A percentile compares a stretch with the other conserved stretches of the same genome.
phyloP scores from a whole-genome alignment of 2,329 filamentous ascomycete species.

The Ophiosphaerella herpotricha region DNA sequence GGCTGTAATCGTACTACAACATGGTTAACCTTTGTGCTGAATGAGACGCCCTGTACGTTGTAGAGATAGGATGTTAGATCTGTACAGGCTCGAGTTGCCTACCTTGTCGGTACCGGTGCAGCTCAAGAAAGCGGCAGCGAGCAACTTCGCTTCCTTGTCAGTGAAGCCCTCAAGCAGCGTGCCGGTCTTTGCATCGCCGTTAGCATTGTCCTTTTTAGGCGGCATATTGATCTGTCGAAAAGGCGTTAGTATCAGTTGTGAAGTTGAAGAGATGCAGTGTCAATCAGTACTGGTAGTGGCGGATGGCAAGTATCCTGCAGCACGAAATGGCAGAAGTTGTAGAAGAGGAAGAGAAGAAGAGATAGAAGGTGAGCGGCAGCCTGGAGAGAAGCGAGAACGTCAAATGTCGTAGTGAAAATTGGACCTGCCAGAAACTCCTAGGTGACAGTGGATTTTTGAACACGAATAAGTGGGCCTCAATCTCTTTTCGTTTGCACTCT shows the following conservation, averaged over 20 bases:
- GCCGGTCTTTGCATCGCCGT: constrained; percentile 1
- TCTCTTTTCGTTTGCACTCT: too few relatives aligned
- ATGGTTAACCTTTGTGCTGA: too few relatives aligned
- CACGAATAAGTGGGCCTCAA: too few relatives aligned
- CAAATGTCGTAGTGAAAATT: too few relatives aligned
- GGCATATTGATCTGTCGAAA: constrained; percentile 20
- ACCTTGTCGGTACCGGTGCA: constrained; percentile 36
- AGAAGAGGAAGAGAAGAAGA: too few relatives aligned
- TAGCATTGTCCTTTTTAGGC: constrained; percentile 27
- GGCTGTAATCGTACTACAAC: constrained; percentile 34
- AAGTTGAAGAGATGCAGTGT: background rate
- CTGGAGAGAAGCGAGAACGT: too few relatives aligned
- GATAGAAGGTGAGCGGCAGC: too few relatives aligned
- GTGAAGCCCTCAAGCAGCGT: constrained; percentile 23
- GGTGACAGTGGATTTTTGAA: too few relatives aligned
- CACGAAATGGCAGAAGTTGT: too few relatives aligned
- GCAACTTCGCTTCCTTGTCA: constrained; percentile 29
- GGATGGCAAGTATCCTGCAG: too few relatives aligned
- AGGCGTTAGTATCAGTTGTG: background rate
- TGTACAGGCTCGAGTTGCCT: background rate
- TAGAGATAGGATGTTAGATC: background rate
- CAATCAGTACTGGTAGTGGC: background rate
- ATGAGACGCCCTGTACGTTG: too few relatives aligned
- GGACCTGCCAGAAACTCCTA: too few relatives aligned
- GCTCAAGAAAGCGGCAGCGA: constrained; percentile 39